Percentiles rank a stretch among this genome's conserved stretches.
These are phyloP conservation scores for Mycena albidolilacea DNA, from an alignment of 768 basidiomycete genomes.

Conservation along the genomic window DNA sequence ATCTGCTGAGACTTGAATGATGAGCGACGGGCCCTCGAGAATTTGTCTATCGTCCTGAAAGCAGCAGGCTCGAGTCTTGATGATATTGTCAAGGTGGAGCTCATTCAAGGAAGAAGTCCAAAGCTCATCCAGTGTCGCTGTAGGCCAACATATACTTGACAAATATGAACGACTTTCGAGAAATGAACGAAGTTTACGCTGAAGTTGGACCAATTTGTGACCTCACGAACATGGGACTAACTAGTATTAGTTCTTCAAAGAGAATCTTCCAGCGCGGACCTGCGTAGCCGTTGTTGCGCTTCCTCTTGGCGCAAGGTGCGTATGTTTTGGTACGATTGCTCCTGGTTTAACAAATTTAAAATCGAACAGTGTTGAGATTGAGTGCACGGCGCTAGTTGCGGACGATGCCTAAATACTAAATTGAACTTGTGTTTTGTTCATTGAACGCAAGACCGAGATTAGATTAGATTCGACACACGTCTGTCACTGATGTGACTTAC, in stretches of 20 bases:
- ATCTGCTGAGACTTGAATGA: background rate
- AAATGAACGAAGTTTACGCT: constrained; percentile 58
- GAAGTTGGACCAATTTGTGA: constrained; percentile 44
- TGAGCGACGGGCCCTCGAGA: constrained; percentile 56
- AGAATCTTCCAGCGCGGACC: constrained; percentile 68
- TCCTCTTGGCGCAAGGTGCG: constrained; percentile 50
- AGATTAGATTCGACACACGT: constrained; percentile 3
- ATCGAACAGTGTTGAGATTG: constrained; percentile 72
- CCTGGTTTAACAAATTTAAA: background rate
- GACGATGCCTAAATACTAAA: background rate
- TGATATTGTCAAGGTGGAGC: constrained; percentile 53
- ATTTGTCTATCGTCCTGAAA: constrained; percentile 57
- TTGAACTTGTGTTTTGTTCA: too few relatives aligned
- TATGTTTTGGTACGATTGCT: background rate
- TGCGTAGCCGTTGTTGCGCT: constrained; percentile 70
- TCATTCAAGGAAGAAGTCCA: background rate
- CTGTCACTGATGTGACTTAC: background rate
- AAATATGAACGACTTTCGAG: constrained; percentile 55
- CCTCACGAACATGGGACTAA: background rate
- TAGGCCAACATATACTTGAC: constrained; percentile 57
- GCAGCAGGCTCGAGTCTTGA: constrained; percentile 59
- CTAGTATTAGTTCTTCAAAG: constrained; percentile 60
- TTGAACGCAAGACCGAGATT: background rate
- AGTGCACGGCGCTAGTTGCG: constrained; percentile 66
- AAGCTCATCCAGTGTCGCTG: background rate